Evolutionary conservation across 164 flowering plant species (phyloP), one percentile per base, ranked within the genome.

Genomic region (Tinospora cordifolia): DNA sequence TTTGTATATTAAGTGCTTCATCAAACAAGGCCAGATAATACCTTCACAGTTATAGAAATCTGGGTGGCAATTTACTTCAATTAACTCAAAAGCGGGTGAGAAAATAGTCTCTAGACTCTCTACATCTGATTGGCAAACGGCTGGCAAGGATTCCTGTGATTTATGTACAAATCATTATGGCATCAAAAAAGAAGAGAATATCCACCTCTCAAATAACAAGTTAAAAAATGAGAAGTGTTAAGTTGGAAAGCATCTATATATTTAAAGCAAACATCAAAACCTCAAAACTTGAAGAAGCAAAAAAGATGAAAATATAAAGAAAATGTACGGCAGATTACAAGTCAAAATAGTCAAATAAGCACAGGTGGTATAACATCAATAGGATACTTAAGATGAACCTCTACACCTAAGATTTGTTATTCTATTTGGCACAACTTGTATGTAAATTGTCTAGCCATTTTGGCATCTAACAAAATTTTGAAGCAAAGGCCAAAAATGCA

Each of bases 71-170:
- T 71, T 76, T 68, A 58, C 74, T 58, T 83, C 86, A 65, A 65
- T 67, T 6, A 75, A 69, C 75, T 82, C 82, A 34, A 79, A 54
- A 27, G 63, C 66, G 46, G 87, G 86, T 34, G 90, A 88, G 75
- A 88, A 88, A 68, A 88, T 82, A 24, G 90, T 80, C 70, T 81
- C 85, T n/a, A 80, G 63, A 24, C 89, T 80, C 70, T 81, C 85
- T n/a, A 80, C 63, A 71, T 80, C 79, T 67, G 85, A 76, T 22
- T 81, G 59, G 75, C 77, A 78, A 24, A 79, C 71, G 46, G 81
- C 74, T 75, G 82, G 67, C 44, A 72, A 30, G 30, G 69, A 69
- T 24, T 73, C 92, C 90, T 86, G 79, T 70, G 78, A 49, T 27
- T 24, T 67, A 69, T 68, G 47, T 51, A 68, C 19, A 24, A 36